Conservation (phyloP, 352 stramenopile genomes). For the Peronospora destructor region DNA sequence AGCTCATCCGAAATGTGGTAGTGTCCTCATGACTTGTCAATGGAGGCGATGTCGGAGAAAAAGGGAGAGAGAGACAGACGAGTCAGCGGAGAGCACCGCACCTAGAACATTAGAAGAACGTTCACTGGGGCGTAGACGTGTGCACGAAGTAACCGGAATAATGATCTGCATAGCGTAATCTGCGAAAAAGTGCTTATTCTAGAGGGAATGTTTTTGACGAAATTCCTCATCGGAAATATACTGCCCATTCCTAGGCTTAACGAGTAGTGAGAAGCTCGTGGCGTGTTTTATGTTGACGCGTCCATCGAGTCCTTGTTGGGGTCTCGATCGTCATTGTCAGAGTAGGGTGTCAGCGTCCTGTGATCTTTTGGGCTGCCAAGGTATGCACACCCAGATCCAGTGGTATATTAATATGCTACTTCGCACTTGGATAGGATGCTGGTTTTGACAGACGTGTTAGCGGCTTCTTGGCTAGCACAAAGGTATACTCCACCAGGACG, state of each 20-base stretch:
- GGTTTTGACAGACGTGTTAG: slow-evolving; percentile 8
- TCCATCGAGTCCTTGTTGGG: too few relatives aligned
- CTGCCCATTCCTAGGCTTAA: slow-evolving; percentile 51
- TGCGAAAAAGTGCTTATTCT: slow-evolving; percentile 66
- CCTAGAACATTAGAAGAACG: slow-evolving; percentile 67
- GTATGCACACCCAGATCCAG: slow-evolving; percentile 1
- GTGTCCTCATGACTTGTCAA: too few relatives aligned
- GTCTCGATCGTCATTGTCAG: too few relatives aligned
- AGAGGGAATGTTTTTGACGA: slow-evolving; percentile 73
- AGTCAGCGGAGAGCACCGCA: slow-evolving; percentile 63
- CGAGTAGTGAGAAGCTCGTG: too few relatives aligned
- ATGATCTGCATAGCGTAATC: slow-evolving; percentile 70
- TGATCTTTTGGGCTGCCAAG: too few relatives aligned
- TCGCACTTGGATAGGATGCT: slow-evolving; percentile 11
- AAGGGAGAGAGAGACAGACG: slow-evolving; percentile 77
- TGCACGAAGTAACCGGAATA: slow-evolving; percentile 79
- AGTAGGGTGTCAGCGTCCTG: too few relatives aligned
- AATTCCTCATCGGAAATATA: slow-evolving; percentile 23
- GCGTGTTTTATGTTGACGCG: too few relatives aligned
- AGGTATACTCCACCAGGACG: slow-evolving; percentile 18
- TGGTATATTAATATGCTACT: slow-evolving; percentile 28
- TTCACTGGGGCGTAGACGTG: slow-evolving; percentile 64
- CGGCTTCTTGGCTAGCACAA: slow-evolving; percentile 27
- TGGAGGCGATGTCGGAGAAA: too few relatives aligned
- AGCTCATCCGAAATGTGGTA: too few relatives aligned